A percentile compares a stretch with the other conserved stretches of the same genome.
These are phyloP conservation scores for Kodamaea hsintzibuensis DNA, from an alignment of 805 yeast genomes.

Conservation along the genomic window DNA sequence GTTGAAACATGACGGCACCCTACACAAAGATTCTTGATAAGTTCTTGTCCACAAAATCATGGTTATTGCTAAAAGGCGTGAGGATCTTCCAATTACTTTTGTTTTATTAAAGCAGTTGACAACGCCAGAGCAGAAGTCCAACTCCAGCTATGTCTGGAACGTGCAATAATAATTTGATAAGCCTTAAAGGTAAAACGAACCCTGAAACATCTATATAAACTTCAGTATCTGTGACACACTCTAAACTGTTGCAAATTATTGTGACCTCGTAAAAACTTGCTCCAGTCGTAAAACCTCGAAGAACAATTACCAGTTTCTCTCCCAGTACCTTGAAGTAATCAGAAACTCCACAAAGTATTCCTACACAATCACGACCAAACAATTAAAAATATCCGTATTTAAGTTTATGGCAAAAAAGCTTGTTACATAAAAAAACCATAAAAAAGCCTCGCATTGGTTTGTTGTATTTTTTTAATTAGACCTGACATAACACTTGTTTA, in stretches of 20 bases:
- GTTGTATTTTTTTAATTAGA: background rate
- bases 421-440: background rate
- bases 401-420: background rate
- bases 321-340: background rate
- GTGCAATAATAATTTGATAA: background rate
- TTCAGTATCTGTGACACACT: background rate
- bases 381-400: background rate
- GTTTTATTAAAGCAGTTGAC: background rate
- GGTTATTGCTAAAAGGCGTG: background rate
- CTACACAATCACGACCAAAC: background rate
- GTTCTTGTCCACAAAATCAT: background rate
- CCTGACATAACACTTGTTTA: background rate
- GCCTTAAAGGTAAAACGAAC: background rate
- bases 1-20: background rate
- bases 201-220: background rate
- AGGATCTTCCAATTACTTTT: background rate
- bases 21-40: background rate
- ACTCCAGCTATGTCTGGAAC: background rate
- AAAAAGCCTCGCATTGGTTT: background rate
- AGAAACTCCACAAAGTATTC: background rate
- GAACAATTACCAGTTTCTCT: background rate
- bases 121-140: background rate
- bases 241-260: background rate
- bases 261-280: background rate
- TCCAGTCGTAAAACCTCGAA: background rate